These are phyloP conservation scores for Coelastrella sp. DNA, from an alignment of 139 green algal species.

Conservation along the genomic window DNA sequence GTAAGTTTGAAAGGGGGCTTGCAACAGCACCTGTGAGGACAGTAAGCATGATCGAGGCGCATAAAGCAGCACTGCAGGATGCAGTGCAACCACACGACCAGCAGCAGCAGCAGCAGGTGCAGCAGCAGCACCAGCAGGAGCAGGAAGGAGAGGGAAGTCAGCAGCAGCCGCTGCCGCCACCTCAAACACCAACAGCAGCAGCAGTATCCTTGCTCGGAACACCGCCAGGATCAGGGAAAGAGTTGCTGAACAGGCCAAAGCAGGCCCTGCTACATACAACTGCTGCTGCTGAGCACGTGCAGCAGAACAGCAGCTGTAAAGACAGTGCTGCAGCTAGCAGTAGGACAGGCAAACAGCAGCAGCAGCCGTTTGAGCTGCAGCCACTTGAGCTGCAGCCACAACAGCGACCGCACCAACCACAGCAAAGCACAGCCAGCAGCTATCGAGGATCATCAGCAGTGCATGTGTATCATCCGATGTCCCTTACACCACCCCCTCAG, in stretches of 20 bases:
- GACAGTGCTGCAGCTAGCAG: neutral
- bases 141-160: no score
- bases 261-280: neutral
- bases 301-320: neutral
- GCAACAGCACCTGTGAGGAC: neutral
- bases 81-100: neutral
- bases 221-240: no score
- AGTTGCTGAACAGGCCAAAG: no score
- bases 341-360: neutral
- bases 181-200: neutral
- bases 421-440: no score
- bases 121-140: neutral
- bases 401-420: no score
- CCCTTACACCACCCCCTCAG: no score
- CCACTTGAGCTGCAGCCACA: no score
- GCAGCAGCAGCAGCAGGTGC: neutral
- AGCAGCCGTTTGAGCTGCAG: no score
- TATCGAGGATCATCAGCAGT: no score
- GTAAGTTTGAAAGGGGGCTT: no score
- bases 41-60: neutral
- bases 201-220: neutral
- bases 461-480: no score
- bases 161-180: no score
- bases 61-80: conserved; percentile 31
- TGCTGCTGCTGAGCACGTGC: neutral